Base-by-base conservation (phyloP, 495 filamentous ascomycete species). In the Chaetomium tenue region DNA sequence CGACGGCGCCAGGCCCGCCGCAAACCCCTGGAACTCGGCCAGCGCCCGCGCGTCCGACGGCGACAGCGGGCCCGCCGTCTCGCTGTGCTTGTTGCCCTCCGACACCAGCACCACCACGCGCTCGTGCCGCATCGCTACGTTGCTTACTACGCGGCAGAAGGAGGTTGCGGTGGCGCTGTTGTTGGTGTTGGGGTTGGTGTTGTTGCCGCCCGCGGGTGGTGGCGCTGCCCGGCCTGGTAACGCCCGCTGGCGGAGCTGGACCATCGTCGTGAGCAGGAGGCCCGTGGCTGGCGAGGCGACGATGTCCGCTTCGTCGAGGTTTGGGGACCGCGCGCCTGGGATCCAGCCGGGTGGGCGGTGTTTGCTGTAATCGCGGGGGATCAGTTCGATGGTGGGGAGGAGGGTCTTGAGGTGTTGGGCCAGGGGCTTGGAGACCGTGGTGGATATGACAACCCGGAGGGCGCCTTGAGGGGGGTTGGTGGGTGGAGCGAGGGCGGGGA, bases 271-370 rank as follows among this genome's bases (percentile, higher is more conserved):
- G 8, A 88, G 69, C 12, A 95, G 70, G 16, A 96, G 76, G 0
- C 89, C 91, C 0, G 84, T 88, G 3, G 78, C 77, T 0, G 91
- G 87, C 0, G 91, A 91, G 51, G 93, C 66, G 37, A 89, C 85
- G 16, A 96, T 65, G 71, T 96, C 92, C 12, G 90, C 90, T 73
- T 96, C 92, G 15, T 81, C 74, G 3, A 74, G 71, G 20, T 79
- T 71, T 13, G 77, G 71, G 12, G 76, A 76, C 22, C 63, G 55
- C 39, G 71, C 23, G 50, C 74, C 71, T 15, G 71, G 72, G 16
- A 62, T 26, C 77, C 69, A 76, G 26, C 62, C 26, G 7, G 70
- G 61, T 4, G 72, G 71, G 59, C 79, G 70, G 71, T 79, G 79
- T 6, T 73, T 68, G 20, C 72, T 67, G 59, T 84, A 84, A 66